Conservation (phyloP, 129 eudicot species). For the Silybum marianum region DNA sequence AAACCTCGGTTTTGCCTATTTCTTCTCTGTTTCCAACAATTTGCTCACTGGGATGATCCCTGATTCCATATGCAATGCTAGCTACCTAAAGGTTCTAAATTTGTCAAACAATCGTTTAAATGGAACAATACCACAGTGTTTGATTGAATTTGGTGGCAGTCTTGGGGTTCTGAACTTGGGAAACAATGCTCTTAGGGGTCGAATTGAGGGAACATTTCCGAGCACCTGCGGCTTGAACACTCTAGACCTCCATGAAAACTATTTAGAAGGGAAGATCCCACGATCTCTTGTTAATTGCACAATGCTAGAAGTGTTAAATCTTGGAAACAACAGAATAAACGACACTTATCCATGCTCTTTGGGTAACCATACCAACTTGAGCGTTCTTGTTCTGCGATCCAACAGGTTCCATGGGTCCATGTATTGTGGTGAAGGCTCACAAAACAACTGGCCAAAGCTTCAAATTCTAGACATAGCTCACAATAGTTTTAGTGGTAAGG, state of each 20-base stretch:
- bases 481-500: conserved; percentile 21
- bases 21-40: conserved; percentile 49
- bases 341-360: conserved; percentile 40
- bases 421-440: neutral
- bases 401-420: conserved; percentile 35
- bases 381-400: conserved; percentile 39
- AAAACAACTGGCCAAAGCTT: conserved; percentile 29
- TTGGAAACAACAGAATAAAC: conserved; percentile 30
- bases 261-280: conserved; percentile 36
- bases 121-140: conserved; percentile 46
- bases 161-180: conserved; percentile 40
- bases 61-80: conserved; percentile 39
- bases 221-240: conserved; percentile 30
- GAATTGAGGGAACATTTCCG: conserved; percentile 31
- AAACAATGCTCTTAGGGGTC: conserved; percentile 40
- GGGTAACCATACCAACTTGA: conserved; percentile 21
- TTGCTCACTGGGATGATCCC: conserved; percentile 44
- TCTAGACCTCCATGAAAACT: conserved; percentile 43
- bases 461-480: conserved; percentile 52
- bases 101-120: conserved; percentile 37
- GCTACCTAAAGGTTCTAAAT: conserved; percentile 35
- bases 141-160: neutral
- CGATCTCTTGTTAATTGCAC: conserved; percentile 35
- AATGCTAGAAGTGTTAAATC: conserved; percentile 35
- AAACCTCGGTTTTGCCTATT: neutral